phyloP scores from a whole-genome alignment of 2,329 filamentous ascomycete species.

The Xylariaceae sp. region DNA sequence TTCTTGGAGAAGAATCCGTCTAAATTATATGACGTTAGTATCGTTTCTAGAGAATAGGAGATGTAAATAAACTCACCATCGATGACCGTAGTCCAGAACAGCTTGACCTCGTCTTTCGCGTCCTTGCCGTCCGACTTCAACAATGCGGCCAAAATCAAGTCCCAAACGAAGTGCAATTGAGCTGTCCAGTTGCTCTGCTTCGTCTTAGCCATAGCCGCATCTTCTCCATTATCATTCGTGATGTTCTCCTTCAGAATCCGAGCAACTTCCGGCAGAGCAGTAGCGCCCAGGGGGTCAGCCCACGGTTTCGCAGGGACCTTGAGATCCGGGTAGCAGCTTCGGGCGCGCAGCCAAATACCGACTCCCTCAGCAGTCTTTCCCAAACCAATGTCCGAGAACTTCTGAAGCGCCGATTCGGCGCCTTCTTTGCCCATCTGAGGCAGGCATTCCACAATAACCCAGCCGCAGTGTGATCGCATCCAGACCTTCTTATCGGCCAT shows the following conservation, averaged over 20 bases:
- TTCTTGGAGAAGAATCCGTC: conserved; percentile 77
- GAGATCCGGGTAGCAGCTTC: conserved; percentile 57
- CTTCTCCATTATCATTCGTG: conserved; percentile 46
- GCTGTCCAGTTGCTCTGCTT: conserved; percentile 72
- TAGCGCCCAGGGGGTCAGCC: conserved; percentile 68
- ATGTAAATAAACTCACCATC: conserved; percentile 58
- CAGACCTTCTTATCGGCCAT: conserved; percentile 79
- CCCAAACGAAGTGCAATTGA: conserved; percentile 84
- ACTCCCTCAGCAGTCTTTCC: conserved; percentile 82
- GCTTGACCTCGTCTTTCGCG: conserved; percentile 52
- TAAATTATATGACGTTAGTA: conserved; percentile 33
- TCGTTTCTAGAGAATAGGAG: neutral
- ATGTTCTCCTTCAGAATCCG: conserved; percentile 75
- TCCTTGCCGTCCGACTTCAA: conserved; percentile 31
- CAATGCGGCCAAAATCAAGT: conserved; percentile 61
- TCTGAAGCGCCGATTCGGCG: conserved; percentile 57
- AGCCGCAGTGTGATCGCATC: conserved; percentile 83
- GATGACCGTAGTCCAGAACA: conserved; percentile 82
- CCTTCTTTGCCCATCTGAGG: conserved; percentile 55
- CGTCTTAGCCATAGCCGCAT: conserved; percentile 40
- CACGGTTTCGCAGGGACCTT: conserved; percentile 66
- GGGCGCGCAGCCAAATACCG: conserved; percentile 75
- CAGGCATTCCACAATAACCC: conserved; percentile 70
- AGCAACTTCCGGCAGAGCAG: conserved; percentile 63
- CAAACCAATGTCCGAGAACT: conserved; percentile 59